Conservation (phyloP, 2,329 filamentous ascomycete species). For the Ceratocystis colombiana region DNA sequence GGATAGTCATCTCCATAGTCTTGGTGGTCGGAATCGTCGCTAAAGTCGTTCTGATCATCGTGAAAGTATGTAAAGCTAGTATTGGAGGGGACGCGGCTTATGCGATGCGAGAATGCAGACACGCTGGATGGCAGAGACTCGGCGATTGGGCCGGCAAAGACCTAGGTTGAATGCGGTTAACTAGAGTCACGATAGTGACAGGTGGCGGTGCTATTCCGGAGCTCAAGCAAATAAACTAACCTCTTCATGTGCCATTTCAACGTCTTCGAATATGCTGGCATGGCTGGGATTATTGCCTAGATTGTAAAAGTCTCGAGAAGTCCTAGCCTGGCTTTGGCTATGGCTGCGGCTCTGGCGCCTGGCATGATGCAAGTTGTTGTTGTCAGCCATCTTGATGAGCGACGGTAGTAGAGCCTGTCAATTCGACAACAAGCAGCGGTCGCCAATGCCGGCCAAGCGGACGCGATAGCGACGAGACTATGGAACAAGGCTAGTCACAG, state of each 20-base stretch:
- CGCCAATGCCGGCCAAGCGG: not conserved
- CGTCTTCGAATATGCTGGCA: slow-evolving; percentile 78
- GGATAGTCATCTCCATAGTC: slow-evolving; percentile 27
- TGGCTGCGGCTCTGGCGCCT: slow-evolving; percentile 7
- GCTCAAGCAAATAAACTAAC: slow-evolving; percentile 36
- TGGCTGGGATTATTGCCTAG: slow-evolving; percentile 52
- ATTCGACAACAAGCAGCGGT: not conserved
- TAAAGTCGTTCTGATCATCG: slow-evolving; percentile 50
- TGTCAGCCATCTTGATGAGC: slow-evolving; percentile 1
- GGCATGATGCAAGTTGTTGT: not conserved
- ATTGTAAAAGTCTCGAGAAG: slow-evolving; percentile 14
- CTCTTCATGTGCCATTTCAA: slow-evolving; percentile 98
- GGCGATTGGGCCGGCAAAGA: slow-evolving; percentile 85
- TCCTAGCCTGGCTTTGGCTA: not conserved
- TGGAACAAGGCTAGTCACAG: too few relatives aligned
- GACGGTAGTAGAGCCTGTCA: not conserved
- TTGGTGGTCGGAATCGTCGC: slow-evolving; percentile 32
- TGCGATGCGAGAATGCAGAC: slow-evolving; percentile 81
- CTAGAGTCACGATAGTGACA: not conserved
- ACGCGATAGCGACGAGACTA: too few relatives aligned
- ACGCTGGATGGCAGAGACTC: slow-evolving; percentile 93
- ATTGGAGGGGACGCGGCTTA: slow-evolving; percentile 69
- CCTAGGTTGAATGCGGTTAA: slow-evolving; percentile 33
- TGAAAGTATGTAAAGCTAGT: slow-evolving; percentile 86
- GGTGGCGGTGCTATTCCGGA: too few relatives aligned